phyloP scores from a whole-genome alignment of 495 filamentous ascomycete genomes.

The Beverwykella pulmonaria region DNA sequence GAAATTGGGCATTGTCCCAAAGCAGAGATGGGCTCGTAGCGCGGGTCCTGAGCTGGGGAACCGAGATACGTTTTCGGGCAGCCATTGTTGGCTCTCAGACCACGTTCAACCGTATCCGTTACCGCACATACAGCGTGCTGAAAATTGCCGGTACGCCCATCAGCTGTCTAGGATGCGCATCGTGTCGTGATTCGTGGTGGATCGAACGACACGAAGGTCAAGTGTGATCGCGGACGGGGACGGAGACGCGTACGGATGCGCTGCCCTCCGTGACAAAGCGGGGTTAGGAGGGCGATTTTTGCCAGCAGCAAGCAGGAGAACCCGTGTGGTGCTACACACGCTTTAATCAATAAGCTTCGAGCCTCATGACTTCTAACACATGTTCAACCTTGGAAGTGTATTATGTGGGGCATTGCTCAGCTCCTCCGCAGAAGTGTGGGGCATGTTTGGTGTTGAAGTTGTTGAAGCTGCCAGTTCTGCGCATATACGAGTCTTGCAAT shows the following conservation, averaged over 20 bases:
- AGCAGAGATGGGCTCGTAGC: not conserved
- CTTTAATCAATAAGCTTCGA: not conserved
- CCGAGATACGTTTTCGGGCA: not conserved
- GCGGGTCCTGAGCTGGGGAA: not conserved
- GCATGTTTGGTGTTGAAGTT: constrained; percentile 23
- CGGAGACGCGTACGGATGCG: not conserved
- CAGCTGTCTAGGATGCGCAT: not conserved
- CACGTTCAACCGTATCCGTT: not conserved
- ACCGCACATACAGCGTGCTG: not conserved
- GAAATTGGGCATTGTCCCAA: not conserved
- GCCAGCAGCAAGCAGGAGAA: constrained; percentile 1
- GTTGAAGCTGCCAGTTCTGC: not conserved
- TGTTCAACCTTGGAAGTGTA: not conserved
- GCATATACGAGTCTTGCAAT: not conserved
- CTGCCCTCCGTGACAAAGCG: not conserved
- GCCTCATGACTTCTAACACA: not conserved
- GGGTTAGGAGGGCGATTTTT: not conserved
- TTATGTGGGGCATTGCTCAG: constrained; percentile 1
- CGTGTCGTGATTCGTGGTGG: not conserved
- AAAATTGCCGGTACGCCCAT: not conserved
- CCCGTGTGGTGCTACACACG: not conserved
- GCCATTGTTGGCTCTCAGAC: not conserved
- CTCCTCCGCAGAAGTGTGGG: constrained; percentile 17
- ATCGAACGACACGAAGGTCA: not conserved
- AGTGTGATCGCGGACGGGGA: not conserved